Base-by-base conservation (phyloP, 179 eudicot species). In the Silene coronaria region DNA sequence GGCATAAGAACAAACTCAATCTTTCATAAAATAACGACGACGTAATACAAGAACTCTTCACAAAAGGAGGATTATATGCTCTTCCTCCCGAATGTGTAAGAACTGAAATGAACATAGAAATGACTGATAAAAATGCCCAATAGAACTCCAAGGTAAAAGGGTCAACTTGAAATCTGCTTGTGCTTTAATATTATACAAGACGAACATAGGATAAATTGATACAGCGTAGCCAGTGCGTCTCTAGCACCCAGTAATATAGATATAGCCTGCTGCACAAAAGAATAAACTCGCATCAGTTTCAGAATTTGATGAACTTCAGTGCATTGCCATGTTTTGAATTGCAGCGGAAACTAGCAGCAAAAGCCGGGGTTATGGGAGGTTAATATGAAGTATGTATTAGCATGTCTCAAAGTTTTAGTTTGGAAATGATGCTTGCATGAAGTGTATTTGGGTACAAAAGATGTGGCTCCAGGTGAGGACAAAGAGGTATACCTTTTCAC, bases 401-500 rank as follows among this genome's bases (percentile, higher is more conserved):
- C 8, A 34, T 34, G 38, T 42, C 16, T 58, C 73, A 55, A 72
- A 7, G 24, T 48, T 53, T 12, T 55, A 68, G 55, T 75, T 61
- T 19, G 46, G 82, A 68, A 62, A 28, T 32, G 67, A 53, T 78
- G 58, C 71, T 78, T 76, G 5, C 9, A 17, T 55, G 67, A 73
- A 73, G 74, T 76, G 32, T 77, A 62, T 34, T 71, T 48, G 22
- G 67, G 61, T 61, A 6, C 32, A 51, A 64, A 67, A 83, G 45
- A 68, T 30, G 66, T 53, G 69, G 38, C 78, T 71, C 62, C 30
- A 77, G 63, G 65, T 24, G 57, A 27, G 72, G 73, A 78, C 75
- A 81, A 81, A 79, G 58, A 71, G 34, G 36, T 53, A 51, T 22
- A 9, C 76, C 64, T 74, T 81, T 73, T 68, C 19, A 67, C 67